phyloP scores from a whole-genome alignment of 306 rosid genomes.

The Sesbania bispinosa region DNA sequence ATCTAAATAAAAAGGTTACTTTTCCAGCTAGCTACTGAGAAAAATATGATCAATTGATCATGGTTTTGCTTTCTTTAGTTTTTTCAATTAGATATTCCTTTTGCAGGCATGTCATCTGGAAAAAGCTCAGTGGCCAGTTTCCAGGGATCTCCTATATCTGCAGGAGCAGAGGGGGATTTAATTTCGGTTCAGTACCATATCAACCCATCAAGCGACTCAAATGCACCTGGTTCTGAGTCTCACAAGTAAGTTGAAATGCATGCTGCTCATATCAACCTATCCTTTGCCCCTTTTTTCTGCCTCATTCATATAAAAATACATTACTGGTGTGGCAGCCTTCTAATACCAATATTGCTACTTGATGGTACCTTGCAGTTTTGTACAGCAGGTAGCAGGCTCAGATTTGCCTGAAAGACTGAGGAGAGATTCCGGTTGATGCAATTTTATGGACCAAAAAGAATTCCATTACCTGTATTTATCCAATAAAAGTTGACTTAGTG shows the following conservation, averaged over 20 bases:
- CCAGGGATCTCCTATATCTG: slow-evolving; percentile 62
- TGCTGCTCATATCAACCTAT: neutral
- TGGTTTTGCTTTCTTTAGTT: neutral
- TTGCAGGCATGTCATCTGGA: slow-evolving; percentile 58
- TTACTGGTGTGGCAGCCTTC: neutral
- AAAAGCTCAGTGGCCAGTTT: slow-evolving; percentile 37
- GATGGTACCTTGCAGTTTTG: slow-evolving; percentile 53
- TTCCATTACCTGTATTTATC: slow-evolving; percentile 8
- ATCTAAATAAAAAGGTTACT: neutral
- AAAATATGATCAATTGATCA: neutral
- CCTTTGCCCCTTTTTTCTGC: neutral
- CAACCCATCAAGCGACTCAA: slow-evolving; percentile 40
- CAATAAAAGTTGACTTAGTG: slow-evolving; percentile 20
- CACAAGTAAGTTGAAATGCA: slow-evolving; percentile 48
- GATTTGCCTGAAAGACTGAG: slow-evolving; percentile 39
- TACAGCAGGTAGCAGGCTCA: slow-evolving; percentile 57
- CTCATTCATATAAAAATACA: neutral
- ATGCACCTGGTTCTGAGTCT: slow-evolving; percentile 54
- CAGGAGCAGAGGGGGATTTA: slow-evolving; percentile 35
- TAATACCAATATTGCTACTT: slow-evolving; percentile 14
- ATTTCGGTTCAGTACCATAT: slow-evolving; percentile 59
- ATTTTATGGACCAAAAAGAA: slow-evolving; percentile 10
- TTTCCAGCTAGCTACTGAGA: neutral
- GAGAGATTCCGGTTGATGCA: slow-evolving; percentile 39
- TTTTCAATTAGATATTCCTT: neutral